Conservation (phyloP, 2,329 filamentous ascomycete genomes). For the Davidsoniella eucalypti region DNA sequence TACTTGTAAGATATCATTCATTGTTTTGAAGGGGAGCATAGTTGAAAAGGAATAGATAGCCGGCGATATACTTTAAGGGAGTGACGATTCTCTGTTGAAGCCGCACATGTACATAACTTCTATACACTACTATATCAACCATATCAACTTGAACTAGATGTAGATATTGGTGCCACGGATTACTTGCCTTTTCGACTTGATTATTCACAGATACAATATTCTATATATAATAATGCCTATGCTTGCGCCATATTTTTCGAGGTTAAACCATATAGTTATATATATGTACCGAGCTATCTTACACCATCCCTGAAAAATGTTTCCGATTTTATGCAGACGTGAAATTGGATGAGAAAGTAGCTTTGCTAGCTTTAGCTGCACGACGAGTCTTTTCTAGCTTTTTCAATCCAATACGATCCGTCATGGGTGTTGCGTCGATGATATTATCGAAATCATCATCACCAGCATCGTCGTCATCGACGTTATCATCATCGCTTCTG, state of each 20-base stretch:
- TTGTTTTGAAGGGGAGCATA: too few species aligned
- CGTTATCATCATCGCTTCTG: constrained; percentile 41
- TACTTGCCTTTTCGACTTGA: too few species aligned
- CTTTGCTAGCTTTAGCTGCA: constrained; percentile 29
- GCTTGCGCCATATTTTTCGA: not conserved
- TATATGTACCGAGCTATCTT: not conserved
- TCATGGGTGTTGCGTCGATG: constrained; percentile 78
- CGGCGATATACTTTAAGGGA: too few species aligned
- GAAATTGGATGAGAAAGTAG: constrained; percentile 33
- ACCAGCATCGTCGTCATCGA: constrained; percentile 30
- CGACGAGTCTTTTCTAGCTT: constrained; percentile 40
- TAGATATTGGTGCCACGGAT: too few species aligned
- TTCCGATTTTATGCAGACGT: constrained; percentile 25
- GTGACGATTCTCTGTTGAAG: too few species aligned
- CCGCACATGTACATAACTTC: not conserved
- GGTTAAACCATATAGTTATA: constrained; percentile 5
- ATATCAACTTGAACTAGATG: too few species aligned
- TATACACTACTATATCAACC: not conserved
- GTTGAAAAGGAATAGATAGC: too few species aligned
- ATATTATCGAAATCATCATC: constrained; percentile 84
- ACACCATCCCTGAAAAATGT: too few species aligned
- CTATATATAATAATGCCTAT: too few species aligned
- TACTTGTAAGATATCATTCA: too few species aligned
- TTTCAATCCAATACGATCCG: constrained; percentile 58
- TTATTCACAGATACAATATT: too few species aligned